Evolutionary conservation across 225 moss, liverwort and hornwort genomes (phyloP).

Genomic region (Lunularia cruciata): DNA sequence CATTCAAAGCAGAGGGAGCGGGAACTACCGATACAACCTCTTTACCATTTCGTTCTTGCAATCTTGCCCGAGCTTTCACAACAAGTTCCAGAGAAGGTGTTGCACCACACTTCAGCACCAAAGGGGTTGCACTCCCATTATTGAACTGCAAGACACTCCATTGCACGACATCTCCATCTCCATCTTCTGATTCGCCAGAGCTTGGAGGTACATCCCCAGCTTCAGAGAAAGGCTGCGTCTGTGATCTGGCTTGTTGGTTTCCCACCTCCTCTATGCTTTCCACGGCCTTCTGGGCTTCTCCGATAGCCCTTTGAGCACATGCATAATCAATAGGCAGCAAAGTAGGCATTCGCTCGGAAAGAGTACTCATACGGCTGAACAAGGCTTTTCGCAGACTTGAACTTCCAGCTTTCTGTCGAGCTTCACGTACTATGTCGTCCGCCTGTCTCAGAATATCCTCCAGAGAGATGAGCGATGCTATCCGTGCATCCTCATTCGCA

Average conservation of each 20-base stretch:
- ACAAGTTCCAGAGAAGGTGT: slow-evolving; percentile 87
- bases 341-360: slow-evolving; percentile 80
- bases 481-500: slow-evolving; percentile 89
- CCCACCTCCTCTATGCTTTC: slow-evolving; percentile 42
- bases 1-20: slow-evolving; percentile 60
- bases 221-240: slow-evolving; percentile 36
- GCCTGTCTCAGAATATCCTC: slow-evolving; percentile 86
- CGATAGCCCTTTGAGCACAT: slow-evolving; percentile 63
- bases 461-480: slow-evolving; percentile 91
- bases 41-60: slow-evolving; percentile 69
- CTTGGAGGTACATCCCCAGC: slow-evolving; percentile 36
- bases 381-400: slow-evolving; percentile 53
- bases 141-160: slow-evolving; percentile 99
- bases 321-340: slow-evolving; percentile 86
- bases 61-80: slow-evolving; percentile 85
- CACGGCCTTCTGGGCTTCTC: slow-evolving; percentile 62
- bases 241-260: slow-evolving; percentile 26
- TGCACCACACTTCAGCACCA: slow-evolving; percentile 96
- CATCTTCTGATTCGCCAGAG: slow-evolving; percentile 61
- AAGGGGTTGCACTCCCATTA: slow-evolving; percentile 77
- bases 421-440: slow-evolving; percentile 73
- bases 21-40: slow-evolving; percentile 96
- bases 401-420: slow-evolving; percentile 53
- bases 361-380: slow-evolving; percentile 58
- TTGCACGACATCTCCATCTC: slow-evolving; percentile 82